Evolutionary conservation across 1,139 yeast species (phyloP), one percentile per base, ranked within the genome.

Genomic region (Zygoascus meyerae): DNA sequence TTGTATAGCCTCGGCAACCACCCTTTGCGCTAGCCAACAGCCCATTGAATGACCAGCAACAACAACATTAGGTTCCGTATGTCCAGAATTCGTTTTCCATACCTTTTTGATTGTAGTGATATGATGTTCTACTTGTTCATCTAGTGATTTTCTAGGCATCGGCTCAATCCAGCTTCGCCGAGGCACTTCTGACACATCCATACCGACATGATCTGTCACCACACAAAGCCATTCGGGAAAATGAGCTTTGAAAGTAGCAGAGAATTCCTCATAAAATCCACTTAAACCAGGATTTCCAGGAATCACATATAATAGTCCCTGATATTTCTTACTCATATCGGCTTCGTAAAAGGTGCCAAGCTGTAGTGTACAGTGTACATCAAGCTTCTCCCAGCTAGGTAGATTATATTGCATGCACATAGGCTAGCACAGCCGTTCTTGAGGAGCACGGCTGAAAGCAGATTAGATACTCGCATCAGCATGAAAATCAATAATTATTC

Each of bases 221-320:
- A 78, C 63, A 1, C 77, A 54, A 56, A 78, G 83, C 44, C 69
- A 65, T 2, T 63, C 59, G 0, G 83, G 81, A 44, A 68, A 62
- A 33, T 59, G 57, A 31, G 59, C 50, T 45, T 77, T 78, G 43
- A 81, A 60, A 33, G 68, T 59, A 32, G 66, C 67, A 34, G 81
- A 64, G 56, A 77, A 81, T 1, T 73, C 70, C 9, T 67, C 67
- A 58, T 81, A 81, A 59, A 72, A 81, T 51, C 78, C 80, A 29
- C 77, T 73, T 18, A 81, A 61, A 0, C 86, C 87, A 0, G 87
- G 87, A 53, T 81, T 81, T 0, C 87, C 87, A 0, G 87, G 86
- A 9, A 81, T 70, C 51, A 81, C 68, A 40, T 52, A 57, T 2
- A 55, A 55, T 2, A 55, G 49, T 2, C 60, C 54, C 64, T 63